Evolutionary conservation across 768 basidiomycete species (phyloP), one percentile per base, ranked within the genome.

Genomic region (Gloeophyllum trabeum): DNA sequence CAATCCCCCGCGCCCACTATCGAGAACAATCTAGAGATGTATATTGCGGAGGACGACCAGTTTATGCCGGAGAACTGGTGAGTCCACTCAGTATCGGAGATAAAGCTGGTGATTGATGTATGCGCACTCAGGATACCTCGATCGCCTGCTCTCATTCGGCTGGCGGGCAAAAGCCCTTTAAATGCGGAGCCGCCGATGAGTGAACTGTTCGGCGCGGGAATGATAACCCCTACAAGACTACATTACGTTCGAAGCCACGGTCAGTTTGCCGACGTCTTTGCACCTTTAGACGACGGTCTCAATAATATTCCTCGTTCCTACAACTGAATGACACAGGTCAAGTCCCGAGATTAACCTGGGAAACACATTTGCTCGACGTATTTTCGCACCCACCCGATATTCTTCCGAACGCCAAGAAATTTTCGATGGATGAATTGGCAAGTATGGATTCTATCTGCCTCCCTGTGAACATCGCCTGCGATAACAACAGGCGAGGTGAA

Each of bases 231-330:
- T 2, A 52, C 52, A n/a, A 53, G 51, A 25, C 42, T 53, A 6
- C 51, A 53, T 26, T 53, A 50, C 32, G 51, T 53, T 5, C 46
- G 51, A 4, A 48, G 43, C 18, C 51, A 53, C 34, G 51, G 47
- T 6, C 25, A 48, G n/a, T n/a, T n/a, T n/a, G n/a, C n/a, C n/a
- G n/a, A n/a, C n/a, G n/a, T n/a, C n/a, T n/a, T n/a, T n/a, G n/a
- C n/a, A n/a, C n/a, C n/a, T n/a, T n/a, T n/a, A n/a, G n/a, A n/a
- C n/a, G n/a, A n/a, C n/a, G n/a, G n/a, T n/a, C n/a, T n/a, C n/a
- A n/a, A n/a, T n/a, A n/a, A n/a, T n/a, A n/a, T n/a, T n/a, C n/a
- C n/a, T n/a, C n/a, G n/a, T n/a, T n/a, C n/a, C n/a, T n/a, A n/a
- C n/a, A n/a, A n/a, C n/a, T n/a, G n/a, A n/a, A n/a, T n/a, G n/a